Evolutionary conservation across 1,284 basidiomycete species (phyloP).

Genomic region (Peniophora sp.): DNA sequence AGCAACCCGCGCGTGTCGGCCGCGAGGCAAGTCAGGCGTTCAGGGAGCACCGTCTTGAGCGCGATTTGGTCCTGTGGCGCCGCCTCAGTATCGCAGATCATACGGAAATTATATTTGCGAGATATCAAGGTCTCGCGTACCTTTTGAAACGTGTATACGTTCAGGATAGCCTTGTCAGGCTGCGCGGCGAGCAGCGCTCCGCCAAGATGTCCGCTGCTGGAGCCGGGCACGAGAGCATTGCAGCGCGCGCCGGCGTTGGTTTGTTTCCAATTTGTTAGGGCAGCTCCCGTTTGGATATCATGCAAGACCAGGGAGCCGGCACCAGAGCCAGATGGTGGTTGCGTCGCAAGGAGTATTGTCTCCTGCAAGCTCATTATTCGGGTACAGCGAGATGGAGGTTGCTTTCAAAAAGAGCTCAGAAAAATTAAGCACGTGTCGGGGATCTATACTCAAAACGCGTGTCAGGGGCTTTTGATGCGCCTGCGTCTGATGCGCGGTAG

Average conservation of each 20-base stretch:
- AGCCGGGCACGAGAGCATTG: constrained; percentile 44
- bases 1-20: constrained; percentile 68
- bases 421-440: no score
- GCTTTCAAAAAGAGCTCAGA: no score
- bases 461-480: no score
- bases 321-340: constrained; percentile 35
- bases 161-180: constrained; percentile 71
- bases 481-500: no score
- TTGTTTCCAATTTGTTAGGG: constrained; percentile 72
- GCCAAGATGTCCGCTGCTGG: constrained; percentile 55
- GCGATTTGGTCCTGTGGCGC: constrained; percentile 73
- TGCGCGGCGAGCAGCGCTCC: constrained; percentile 73
- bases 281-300: constrained; percentile 63
- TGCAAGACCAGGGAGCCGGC: constrained; percentile 58
- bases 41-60: constrained; percentile 82
- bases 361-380: constrained; percentile 58
- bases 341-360: constrained; percentile 53
- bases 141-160: constrained; percentile 82
- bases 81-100: not conserved
- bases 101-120: not conserved
- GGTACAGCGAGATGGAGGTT: no score
- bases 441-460: no score
- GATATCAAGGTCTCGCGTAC: constrained; percentile 24
- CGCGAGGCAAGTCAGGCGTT: constrained; percentile 77
- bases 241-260: constrained; percentile 51